phyloP scores from a whole-genome alignment of 1,284 basidiomycete genomes.

The Peniophora sp. region DNA sequence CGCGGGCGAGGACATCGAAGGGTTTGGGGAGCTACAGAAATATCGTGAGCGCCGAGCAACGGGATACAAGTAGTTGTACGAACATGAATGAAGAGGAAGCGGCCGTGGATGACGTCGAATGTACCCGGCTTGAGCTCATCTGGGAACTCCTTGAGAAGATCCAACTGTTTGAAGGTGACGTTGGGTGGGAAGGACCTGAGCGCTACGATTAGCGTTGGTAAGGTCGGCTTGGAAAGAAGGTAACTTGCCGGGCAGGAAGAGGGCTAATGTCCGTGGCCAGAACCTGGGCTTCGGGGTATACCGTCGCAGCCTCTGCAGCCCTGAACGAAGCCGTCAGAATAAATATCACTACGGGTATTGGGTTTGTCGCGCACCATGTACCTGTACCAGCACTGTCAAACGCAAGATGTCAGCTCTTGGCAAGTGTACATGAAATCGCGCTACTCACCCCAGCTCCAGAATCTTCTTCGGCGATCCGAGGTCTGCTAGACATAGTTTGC shows the following conservation, averaged over 20 bases:
- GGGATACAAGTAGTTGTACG: neutral
- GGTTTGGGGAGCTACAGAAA: constrained; percentile 10
- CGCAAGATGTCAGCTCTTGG: neutral
- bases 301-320: constrained; percentile 16
- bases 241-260: constrained; percentile 12
- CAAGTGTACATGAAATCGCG: neutral
- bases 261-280: constrained; percentile 15
- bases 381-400: constrained; percentile 7
- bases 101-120: constrained; percentile 18
- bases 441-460: constrained; percentile 9
- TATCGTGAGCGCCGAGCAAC: neutral
- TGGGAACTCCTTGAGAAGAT: constrained; percentile 9
- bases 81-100: constrained; percentile 17
- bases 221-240: too few species aligned
- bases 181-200: constrained; percentile 11
- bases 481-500: constrained; percentile 6
- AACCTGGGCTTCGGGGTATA: constrained; percentile 17
- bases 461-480: constrained; percentile 8
- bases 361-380: constrained; percentile 4
- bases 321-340: constrained; percentile 3
- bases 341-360: neutral
- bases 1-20: constrained; percentile 7
- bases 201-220: neutral
- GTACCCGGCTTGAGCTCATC: constrained; percentile 9
- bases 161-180: constrained; percentile 12